Conservation (phyloP, 2,329 filamentous ascomycete genomes). For the Gnomoniopsis sp. region DNA sequence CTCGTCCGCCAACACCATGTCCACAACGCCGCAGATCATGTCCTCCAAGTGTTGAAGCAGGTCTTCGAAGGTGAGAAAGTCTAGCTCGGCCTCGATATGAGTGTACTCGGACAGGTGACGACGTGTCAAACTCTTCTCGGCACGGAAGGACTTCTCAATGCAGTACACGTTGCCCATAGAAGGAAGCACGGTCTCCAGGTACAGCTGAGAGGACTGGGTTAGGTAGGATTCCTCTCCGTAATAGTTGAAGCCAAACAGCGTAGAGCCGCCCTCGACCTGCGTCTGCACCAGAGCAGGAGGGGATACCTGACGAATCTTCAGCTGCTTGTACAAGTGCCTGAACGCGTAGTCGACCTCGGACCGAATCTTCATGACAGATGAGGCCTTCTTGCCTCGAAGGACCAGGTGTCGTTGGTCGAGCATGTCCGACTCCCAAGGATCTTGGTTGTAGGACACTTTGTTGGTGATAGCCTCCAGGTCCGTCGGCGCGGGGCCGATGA, state of each 20-base stretch:
- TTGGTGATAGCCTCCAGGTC: slow-evolving; percentile 92
- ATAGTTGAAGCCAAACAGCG: slow-evolving; percentile 73
- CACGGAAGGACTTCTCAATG: slow-evolving; percentile 97
- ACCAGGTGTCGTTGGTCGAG: slow-evolving; percentile 75
- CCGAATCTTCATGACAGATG: slow-evolving; percentile 84
- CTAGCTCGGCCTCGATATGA: slow-evolving; percentile 92
- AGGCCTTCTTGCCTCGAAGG: slow-evolving; percentile 78
- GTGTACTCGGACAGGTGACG: slow-evolving; percentile 96
- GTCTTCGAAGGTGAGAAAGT: slow-evolving; percentile 91
- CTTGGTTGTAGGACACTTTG: slow-evolving; percentile 60
- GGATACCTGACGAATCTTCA: slow-evolving; percentile 76
- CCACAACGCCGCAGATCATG: slow-evolving; percentile 81
- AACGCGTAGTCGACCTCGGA: slow-evolving; percentile 80
- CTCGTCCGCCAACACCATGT: slow-evolving; percentile 71
- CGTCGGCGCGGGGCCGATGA: slow-evolving; percentile 75
- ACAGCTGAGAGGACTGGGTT: slow-evolving; percentile 95
- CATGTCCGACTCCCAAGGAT: slow-evolving; percentile 42
- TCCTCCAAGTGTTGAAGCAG: slow-evolving; percentile 84
- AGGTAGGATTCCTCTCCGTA: slow-evolving; percentile 78
- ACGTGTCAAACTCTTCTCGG: slow-evolving; percentile 91
- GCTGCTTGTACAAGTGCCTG: slow-evolving; percentile 71
- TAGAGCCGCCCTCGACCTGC: slow-evolving; percentile 88
- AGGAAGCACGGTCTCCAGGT: slow-evolving; percentile 91
- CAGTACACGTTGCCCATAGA: slow-evolving; percentile 94
- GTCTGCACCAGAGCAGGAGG: slow-evolving; percentile 93